Evolutionary conservation across 75 land plant genomes (phyloP), one percentile per base, ranked within the genome.

Genomic region (Larix kaempferi): DNA sequence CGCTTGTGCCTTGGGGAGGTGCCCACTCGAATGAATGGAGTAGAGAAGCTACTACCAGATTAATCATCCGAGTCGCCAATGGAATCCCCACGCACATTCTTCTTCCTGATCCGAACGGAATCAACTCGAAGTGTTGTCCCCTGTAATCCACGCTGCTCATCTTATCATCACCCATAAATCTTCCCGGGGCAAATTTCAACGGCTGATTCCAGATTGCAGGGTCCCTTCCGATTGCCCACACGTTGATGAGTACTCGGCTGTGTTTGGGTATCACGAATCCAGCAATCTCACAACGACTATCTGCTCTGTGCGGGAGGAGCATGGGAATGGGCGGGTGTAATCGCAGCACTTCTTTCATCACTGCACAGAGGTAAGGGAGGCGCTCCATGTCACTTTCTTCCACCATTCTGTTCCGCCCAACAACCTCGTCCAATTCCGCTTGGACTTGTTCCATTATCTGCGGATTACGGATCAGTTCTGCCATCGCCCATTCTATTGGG

Each of bases 61-160:
- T 78, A 52, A 90, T 87, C 84, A 85, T 83, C n/a, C 86, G 56
- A 57, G 85, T 14, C 5, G 87, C 92, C 76, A 87, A 23, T 73
- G 77, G 82, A 87, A 90, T 57, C 19, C 92, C 92, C 6, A 84
- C 87, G 60, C 92, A 90, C 0, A 90, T 90, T 65, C 92, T 78
- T 26, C 92, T 75, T 49, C 92, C 92, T 4, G 92, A 86, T 6
- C 92, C 92, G 75, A 90, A 90, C 14, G 92, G 92, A 5, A 88
- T 84, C 58, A 88, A 65, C 81, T 88, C 88, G 59, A 86, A 88
- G 58, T 90, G 86, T 35, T 74, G 80, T 15, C 92, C 92, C 57
- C 64, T 79, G 25, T 86, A 75, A 60, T 90, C 88, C 5, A 64
- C 83, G 49, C 75, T 21, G 35, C 83, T 67, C 26, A 11, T 52